phyloP scores from a whole-genome alignment of 2,329 filamentous ascomycete species.

The Aspergillus sp. region DNA sequence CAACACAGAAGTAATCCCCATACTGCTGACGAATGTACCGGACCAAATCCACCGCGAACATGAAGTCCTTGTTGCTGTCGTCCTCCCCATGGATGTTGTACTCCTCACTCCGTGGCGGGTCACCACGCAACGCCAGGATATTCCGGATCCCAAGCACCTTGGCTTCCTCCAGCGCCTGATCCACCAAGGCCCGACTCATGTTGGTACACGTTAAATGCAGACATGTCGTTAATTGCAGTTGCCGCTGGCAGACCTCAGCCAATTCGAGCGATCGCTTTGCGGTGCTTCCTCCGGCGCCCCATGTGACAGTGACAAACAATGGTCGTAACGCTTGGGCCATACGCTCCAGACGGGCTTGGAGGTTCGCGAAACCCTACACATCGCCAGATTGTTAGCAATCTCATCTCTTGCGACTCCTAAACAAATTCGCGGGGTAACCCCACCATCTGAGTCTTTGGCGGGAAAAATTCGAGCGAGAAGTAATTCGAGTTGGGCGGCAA shows the following conservation, averaged over 20 bases:
- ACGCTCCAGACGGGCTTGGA: slow-evolving; percentile 84
- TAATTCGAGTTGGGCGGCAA: slow-evolving; percentile 74
- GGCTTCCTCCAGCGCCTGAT: slow-evolving; percentile 82
- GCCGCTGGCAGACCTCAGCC: slow-evolving; percentile 88
- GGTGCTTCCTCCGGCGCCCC: slow-evolving; percentile 93
- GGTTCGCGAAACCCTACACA: slow-evolving; percentile 72
- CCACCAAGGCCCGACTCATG: slow-evolving; percentile 80
- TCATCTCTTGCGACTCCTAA: slow-evolving; percentile 2
- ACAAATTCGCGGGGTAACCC: slow-evolving; percentile 24
- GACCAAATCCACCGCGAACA: slow-evolving; percentile 83
- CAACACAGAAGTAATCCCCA: slow-evolving; percentile 93
- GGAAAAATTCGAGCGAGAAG: slow-evolving; percentile 99
- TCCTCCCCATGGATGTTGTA: slow-evolving; percentile 61
- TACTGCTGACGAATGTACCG: slow-evolving; percentile 78
- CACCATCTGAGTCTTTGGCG: slow-evolving; percentile 88
- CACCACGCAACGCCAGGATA: slow-evolving; percentile 83
- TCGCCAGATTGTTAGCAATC: slow-evolving; percentile 17
- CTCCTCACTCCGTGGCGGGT: slow-evolving; percentile 82
- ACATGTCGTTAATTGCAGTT: slow-evolving; percentile 87
- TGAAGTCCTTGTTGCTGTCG: slow-evolving; percentile 69
- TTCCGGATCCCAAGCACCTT: slow-evolving; percentile 88
- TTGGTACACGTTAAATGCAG: slow-evolving; percentile 96
- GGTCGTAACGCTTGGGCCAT: slow-evolving; percentile 89
- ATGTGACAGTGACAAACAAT: slow-evolving; percentile 94
- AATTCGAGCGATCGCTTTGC: slow-evolving; percentile 85